Conservation (phyloP, 805 yeast genomes). For the Wickerhamiella dianesei region DNA sequence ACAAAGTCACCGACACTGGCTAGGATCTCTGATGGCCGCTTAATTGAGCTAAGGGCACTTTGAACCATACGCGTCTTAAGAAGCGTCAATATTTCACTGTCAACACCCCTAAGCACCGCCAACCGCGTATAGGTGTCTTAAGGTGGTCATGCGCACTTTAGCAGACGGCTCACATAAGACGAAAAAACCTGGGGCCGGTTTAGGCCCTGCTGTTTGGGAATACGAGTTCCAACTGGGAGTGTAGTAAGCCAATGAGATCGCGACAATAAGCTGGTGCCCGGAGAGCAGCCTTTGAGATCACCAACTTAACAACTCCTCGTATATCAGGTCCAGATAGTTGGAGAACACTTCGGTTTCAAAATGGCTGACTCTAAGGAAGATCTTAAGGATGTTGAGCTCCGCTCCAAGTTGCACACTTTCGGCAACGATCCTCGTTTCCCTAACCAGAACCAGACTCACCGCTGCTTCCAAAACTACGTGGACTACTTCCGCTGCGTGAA, state of each 20-base stretch:
- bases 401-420: slow-evolving; percentile 24
- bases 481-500: slow-evolving; percentile 96
- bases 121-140: no score
- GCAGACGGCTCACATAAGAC: neutral
- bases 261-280: neutral
- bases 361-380: neutral
- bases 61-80: neutral
- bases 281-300: neutral
- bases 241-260: neutral
- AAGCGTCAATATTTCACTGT: no score
- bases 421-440: slow-evolving; percentile 93
- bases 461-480: slow-evolving; percentile 95
- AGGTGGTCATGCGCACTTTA: no score
- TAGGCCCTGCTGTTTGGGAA: neutral
- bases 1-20: neutral
- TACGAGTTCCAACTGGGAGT: neutral
- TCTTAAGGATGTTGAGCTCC: slow-evolving; percentile 11
- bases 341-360: neutral
- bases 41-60: neutral
- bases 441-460: slow-evolving; percentile 92
- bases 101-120: no score
- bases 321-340: neutral
- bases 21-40: neutral
- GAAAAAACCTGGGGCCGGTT: neutral
- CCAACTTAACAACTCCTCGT: neutral